These are phyloP conservation scores for Chaetoceros muelleri DNA, from an alignment of 108 stramenopile species.

Conservation along the genomic window DNA sequence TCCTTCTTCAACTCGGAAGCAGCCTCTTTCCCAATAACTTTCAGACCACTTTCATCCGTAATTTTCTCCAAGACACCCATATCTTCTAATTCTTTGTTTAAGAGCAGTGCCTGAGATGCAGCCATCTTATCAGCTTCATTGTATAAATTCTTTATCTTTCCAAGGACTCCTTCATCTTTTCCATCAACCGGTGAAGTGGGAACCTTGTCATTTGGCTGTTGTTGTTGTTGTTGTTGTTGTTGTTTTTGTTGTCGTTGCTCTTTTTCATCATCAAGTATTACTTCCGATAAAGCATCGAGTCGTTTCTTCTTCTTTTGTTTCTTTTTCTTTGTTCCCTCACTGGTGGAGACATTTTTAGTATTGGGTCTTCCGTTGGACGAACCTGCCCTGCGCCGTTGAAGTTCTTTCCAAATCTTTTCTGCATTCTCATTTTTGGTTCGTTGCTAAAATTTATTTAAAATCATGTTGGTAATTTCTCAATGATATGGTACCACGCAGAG, in stretches of 20 bases:
- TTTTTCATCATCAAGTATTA: conserved; percentile 28
- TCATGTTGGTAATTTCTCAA: no score
- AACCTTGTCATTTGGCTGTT: not conserved
- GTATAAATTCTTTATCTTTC: conserved; percentile 54
- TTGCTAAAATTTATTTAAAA: no score
- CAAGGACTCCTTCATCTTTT: conserved; percentile 41
- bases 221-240: not conserved
- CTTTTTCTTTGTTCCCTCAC: conserved; percentile 12
- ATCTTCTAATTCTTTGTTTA: conserved; percentile 84
- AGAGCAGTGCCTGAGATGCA: conserved; percentile 64
- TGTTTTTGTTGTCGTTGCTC: conserved; percentile 8
- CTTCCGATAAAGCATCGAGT: conserved; percentile 54
- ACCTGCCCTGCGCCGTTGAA: conserved; percentile 45
- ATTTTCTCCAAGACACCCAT: conserved; percentile 76
- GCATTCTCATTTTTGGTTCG: conserved; percentile 51
- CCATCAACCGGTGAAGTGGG: conserved; percentile 1
- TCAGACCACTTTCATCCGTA: conserved; percentile 76
- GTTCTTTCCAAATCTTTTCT: conserved; percentile 69
- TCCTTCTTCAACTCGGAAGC: conserved; percentile 27
- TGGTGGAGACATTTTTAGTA: conserved; percentile 15
- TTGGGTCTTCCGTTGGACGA: conserved; percentile 1
- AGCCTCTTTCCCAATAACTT: conserved; percentile 65
- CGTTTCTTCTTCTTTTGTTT: conserved; percentile 60
- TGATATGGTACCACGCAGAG: no score
- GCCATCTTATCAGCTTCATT: conserved; percentile 79